Evolutionary conservation across 2,329 filamentous ascomycete species (phyloP), one percentile per base, ranked within the genome.

Genomic region (Zasmidium citrigriseum): DNA sequence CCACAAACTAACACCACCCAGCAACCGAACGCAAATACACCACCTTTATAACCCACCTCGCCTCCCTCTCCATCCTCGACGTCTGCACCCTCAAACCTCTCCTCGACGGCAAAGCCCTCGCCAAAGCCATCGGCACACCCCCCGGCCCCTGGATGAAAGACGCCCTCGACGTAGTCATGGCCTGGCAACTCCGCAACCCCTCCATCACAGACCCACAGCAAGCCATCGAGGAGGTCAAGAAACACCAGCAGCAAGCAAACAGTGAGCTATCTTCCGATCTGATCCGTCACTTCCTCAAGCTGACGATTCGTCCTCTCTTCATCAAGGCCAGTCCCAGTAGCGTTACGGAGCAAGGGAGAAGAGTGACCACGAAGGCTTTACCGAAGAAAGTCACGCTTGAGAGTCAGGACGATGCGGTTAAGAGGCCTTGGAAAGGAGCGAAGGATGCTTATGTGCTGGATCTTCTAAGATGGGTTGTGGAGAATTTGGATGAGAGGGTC

Each of bases 141-240:
- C 88, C 90, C 0, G 91, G 91, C 1, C 86, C 81, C n/a, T 98
- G 93, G 93, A 89, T 96, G 82, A 86, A 86, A 54, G 81, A 82
- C 47, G 92, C 92, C 2, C 77, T 96, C 48, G 89, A 96, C 27
- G 79, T 92, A 3, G 89, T 91, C 60, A 84, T 96, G 74, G 86
- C 87, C 60, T 98, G 93, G 92, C 95, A 98, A 75, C 82, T 98
- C 53, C 83, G 90, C 38, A 86, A 98, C 70, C 91, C 92, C 0
- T 80, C 80, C 3, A 79, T 78, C 57, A 84, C 81, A 2, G 88
- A 93, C 61, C 76, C 81, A 25, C 67, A 69, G 27, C 71, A 72
- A 55, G 78, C 77, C 14, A 77, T 82, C 52, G 75, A 78, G 65
- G 76, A 76, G 60, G 77, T 82, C 46, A 75, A 74, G 57, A 66